Evolutionary conservation across 2,329 filamentous ascomycete species (phyloP).

Genomic region (Colletotrichum brevisporum): DNA sequence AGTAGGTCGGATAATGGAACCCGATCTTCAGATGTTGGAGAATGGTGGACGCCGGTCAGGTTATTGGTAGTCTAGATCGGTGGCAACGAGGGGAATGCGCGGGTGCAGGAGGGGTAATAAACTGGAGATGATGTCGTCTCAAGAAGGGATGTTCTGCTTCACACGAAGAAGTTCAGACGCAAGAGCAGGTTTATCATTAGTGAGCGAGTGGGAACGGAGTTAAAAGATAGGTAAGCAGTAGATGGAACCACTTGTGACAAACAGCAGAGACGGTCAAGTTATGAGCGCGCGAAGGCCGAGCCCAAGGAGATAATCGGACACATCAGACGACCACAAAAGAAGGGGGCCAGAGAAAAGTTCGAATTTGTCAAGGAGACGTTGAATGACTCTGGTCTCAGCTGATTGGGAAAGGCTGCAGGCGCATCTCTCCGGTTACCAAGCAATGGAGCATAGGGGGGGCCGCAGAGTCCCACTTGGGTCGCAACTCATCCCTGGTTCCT

Average conservation of each 20-base stretch:
- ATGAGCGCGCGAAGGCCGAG: conserved; percentile 18
- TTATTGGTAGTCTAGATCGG: conserved; percentile 24
- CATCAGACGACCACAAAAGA: neutral
- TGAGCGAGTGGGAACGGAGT: conserved; percentile 19
- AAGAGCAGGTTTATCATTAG: conserved; percentile 19
- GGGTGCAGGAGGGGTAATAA: conserved; percentile 29
- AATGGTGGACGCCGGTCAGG: conserved; percentile 25
- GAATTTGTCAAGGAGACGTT: conserved; percentile 22
- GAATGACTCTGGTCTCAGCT: conserved; percentile 36
- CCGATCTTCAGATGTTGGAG: conserved; percentile 5
- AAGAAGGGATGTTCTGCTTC: conserved; percentile 1
- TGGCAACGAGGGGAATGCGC: conserved; percentile 16
- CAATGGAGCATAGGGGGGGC: conserved; percentile 8
- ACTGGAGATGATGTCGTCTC: conserved; percentile 37
- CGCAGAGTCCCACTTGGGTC: conserved; percentile 36
- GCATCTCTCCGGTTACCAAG: conserved; percentile 38
- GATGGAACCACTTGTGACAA: conserved; percentile 1
- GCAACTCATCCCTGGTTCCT: conserved; percentile 20
- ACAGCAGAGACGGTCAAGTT: neutral
- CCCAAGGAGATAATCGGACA: conserved; percentile 11
- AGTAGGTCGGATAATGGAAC: neutral
- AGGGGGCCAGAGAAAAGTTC: conserved; percentile 6
- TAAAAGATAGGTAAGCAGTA: conserved; percentile 13
- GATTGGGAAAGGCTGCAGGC: conserved; percentile 29
- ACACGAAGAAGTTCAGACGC: conserved; percentile 9